Evolutionary conservation across 2,329 filamentous ascomycete genomes (phyloP).

Genomic region (Colletotrichum navitas): DNA sequence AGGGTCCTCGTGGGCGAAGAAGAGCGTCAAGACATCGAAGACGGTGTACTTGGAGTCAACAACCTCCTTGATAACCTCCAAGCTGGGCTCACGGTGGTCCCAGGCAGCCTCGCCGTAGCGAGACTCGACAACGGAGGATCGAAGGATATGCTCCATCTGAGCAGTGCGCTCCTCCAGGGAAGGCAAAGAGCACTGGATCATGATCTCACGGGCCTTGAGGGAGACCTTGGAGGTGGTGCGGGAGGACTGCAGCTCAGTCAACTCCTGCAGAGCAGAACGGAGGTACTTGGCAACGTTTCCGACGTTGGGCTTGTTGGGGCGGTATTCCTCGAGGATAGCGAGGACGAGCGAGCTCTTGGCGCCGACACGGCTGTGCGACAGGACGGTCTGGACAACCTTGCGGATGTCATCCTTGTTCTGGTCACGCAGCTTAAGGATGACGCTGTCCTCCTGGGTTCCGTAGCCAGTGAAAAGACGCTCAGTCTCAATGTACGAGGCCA

Average conservation of each 20-base stretch:
- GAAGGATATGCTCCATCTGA: conserved; percentile 99
- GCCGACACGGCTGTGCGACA: conserved; percentile 92
- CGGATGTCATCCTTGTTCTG: conserved; percentile 93
- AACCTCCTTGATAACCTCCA: conserved; percentile 95
- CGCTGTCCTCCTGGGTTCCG: conserved; percentile 89
- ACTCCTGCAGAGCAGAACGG: conserved; percentile 82
- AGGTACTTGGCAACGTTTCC: conserved; percentile 92
- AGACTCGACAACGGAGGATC: conserved; percentile 95
- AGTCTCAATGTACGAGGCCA: conserved; percentile 84
- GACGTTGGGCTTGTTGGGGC: conserved; percentile 91
- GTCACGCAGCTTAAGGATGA: conserved; percentile 92
- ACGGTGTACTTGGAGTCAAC: conserved; percentile 99
- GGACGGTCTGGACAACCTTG: conserved; percentile 87
- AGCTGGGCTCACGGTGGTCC: conserved; percentile 93
- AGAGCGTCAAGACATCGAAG: conserved; percentile 93
- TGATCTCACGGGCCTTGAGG: conserved; percentile 94
- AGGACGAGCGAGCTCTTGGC: conserved; percentile 95
- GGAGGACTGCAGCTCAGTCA: conserved; percentile 91
- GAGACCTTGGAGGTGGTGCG: conserved; percentile 91
- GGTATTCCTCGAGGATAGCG: conserved; percentile 93
- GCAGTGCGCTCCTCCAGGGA: conserved; percentile 94
- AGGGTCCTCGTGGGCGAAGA: conserved; percentile 93
- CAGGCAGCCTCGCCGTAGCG: conserved; percentile 96
- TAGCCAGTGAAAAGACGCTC: conserved; percentile 91
- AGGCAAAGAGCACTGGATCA: conserved; percentile 96